These are phyloP conservation scores for Hortaea sp. DNA, from an alignment of 2,329 filamentous ascomycete species.

Conservation along the genomic window DNA sequence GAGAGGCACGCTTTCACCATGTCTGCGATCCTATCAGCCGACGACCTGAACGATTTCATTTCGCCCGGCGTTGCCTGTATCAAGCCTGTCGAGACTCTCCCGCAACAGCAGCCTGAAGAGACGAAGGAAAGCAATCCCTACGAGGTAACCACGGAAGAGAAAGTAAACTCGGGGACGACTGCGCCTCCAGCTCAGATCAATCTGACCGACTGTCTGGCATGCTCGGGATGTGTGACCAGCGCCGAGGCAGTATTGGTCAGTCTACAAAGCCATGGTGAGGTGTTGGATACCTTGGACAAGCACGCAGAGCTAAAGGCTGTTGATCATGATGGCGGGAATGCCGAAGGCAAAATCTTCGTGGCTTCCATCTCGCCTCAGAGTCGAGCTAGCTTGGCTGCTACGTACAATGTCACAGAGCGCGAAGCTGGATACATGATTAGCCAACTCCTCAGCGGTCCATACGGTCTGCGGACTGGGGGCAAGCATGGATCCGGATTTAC, in stretches of 20 bases:
- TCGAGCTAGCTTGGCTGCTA: constrained; percentile 77
- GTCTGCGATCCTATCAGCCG: constrained; percentile 93
- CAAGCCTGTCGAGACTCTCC: constrained; percentile 90
- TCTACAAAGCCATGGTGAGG: constrained; percentile 85
- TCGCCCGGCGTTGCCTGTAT: constrained; percentile 95
- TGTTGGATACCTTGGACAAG: constrained; percentile 69
- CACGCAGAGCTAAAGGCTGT: constrained; percentile 21
- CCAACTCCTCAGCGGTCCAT: constrained; percentile 61
- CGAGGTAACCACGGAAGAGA: constrained; percentile 91
- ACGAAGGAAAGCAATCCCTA: constrained; percentile 40
- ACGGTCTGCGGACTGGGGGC: constrained; percentile 61
- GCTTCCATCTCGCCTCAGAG: constrained; percentile 90
- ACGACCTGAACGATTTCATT: constrained; percentile 98
- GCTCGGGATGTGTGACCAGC: constrained; percentile 93
- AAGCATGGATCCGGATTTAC: constrained; percentile 66
- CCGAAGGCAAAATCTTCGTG: constrained; percentile 67
- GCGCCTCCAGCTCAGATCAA: constrained; percentile 79
- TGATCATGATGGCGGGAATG: constrained; percentile 2
- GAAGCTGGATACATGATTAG: constrained; percentile 75
- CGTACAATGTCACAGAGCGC: constrained; percentile 61
- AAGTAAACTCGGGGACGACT: constrained; percentile 42
- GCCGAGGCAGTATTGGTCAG: constrained; percentile 96
- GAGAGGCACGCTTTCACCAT: constrained; percentile 40
- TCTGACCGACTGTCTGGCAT: constrained; percentile 92
- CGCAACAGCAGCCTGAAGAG: constrained; percentile 45